Base-by-base conservation (phyloP, 306 rosid species). In the Casuarina equisetifolia region DNA sequence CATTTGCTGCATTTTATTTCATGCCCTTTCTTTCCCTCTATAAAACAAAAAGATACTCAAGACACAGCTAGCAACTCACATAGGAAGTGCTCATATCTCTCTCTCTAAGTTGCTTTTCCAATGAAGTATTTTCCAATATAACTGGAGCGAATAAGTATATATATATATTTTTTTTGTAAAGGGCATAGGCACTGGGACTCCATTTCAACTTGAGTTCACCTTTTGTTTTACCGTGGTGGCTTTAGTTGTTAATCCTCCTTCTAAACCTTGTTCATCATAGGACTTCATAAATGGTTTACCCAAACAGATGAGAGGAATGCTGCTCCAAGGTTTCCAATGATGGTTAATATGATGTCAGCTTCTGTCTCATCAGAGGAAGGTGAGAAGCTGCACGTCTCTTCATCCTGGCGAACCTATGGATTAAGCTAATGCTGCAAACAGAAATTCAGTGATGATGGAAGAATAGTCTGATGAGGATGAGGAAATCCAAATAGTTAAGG, bases 391-490 rank as follows among this genome's bases (percentile, higher is more conserved):
- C 83, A 85, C 70, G 81, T 89, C 89, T 81, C 78, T 75, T 73
- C 72, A 85, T 76, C 74, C 86, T 74, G 54, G 76, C 19, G 74
- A 42, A 57, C 78, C 91, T 81, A 69, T 82, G 20, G 97, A 92
- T 75, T 95, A 88, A 78, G 76, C 81, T 67, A 89, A 79, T 91
- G 80, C 90, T 77, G 88, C 87, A 40, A 86, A 78, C 76, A 91
- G 97, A 84, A 91, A 90, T 82, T 92, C 96, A 57, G 93, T 90
- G 76, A 74, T 92, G 93, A 74, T 92, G 88, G 99, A 95, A 85
- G 99, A 95, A 76, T 89, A 91, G 87, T 95, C 99, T 45, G 99
- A 95, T 4, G 99, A 95, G 76, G 99, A 95, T 42, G 99, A 95
- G 75, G 99, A 95, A 70, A 91, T 76, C 82, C 99, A 95, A 87